These are phyloP conservation scores for Ceratocystis eucalypticola DNA, from an alignment of 2,329 filamentous ascomycete species.

Conservation along the genomic window DNA sequence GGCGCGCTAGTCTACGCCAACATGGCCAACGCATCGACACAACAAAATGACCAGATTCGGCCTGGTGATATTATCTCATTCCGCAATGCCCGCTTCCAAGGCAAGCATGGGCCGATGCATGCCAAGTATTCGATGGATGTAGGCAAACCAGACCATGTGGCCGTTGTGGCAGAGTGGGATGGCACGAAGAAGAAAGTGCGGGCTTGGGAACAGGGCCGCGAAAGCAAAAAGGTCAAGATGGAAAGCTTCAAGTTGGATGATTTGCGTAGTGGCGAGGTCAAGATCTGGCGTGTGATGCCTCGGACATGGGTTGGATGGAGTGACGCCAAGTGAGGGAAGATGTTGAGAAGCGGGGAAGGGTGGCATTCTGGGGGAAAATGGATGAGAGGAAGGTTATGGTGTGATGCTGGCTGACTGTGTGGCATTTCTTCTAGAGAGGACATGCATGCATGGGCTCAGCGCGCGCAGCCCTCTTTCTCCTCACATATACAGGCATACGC, in stretches of 20 bases:
- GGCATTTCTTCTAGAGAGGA: neutral
- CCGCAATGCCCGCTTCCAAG: slow-evolving; percentile 86
- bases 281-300: slow-evolving; percentile 93
- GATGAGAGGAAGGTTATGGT: neutral
- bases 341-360: neutral
- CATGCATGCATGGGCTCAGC: neutral
- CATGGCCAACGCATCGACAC: slow-evolving; percentile 81
- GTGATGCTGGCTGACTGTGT: neutral
- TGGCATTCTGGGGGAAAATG: neutral
- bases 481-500: too few species aligned
- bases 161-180: slow-evolving; percentile 89
- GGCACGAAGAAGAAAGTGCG: slow-evolving; percentile 96
- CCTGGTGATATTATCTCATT: slow-evolving; percentile 85
- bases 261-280: slow-evolving; percentile 82
- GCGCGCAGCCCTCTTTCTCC: too few species aligned
- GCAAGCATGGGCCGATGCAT: slow-evolving; percentile 89
- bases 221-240: slow-evolving; percentile 83
- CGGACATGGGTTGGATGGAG: slow-evolving; percentile 88
- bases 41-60: slow-evolving; percentile 84
- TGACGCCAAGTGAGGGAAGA: slow-evolving; percentile 13
- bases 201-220: slow-evolving; percentile 87
- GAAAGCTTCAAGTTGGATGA: slow-evolving; percentile 94
- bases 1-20: slow-evolving; percentile 91
- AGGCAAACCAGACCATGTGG: slow-evolving; percentile 79
- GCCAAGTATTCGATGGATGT: slow-evolving; percentile 84